phyloP scores from a whole-genome alignment of 495 filamentous ascomycete species.

The Lindgomyces ingoldianus region DNA sequence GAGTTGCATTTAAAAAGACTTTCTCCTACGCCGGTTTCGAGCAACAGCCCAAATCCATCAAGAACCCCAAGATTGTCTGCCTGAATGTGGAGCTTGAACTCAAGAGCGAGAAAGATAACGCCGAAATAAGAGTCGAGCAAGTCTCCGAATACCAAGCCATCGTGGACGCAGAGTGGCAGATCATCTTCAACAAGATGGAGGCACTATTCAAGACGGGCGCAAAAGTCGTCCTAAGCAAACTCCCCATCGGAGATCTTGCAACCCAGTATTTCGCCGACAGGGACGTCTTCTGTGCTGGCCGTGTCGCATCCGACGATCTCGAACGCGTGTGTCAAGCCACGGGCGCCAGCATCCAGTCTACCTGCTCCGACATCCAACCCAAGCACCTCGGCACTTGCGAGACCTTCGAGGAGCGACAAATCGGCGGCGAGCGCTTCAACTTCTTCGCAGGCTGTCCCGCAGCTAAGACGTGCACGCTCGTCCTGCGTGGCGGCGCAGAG shows the following conservation, averaged over 20 bases:
- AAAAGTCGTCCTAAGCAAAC: constrained; percentile 94
- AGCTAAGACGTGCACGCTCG: constrained; percentile 94
- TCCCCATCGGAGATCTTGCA: constrained; percentile 95
- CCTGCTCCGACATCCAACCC: constrained; percentile 90
- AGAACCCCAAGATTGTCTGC: constrained; percentile 90
- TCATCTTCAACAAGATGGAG: constrained; percentile 98
- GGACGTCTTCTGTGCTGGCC: constrained; percentile 97
- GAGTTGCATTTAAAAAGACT: constrained; percentile 99
- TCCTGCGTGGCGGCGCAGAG: constrained; percentile 93
- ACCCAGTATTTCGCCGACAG: constrained; percentile 97
- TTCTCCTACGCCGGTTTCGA: constrained; percentile 99
- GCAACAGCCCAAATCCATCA: constrained; percentile 95
- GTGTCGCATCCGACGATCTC: constrained; percentile 89
- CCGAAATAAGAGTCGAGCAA: constrained; percentile 95
- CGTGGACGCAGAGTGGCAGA: constrained; percentile 98
- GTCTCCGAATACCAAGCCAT: constrained; percentile 99
- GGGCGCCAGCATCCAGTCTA: constrained; percentile 88
- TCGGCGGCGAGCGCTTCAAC: constrained; percentile 96
- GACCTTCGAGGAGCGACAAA: constrained; percentile 90
- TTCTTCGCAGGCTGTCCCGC: constrained; percentile 93
- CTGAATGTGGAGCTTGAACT: constrained; percentile 96
- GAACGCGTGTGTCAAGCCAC: constrained; percentile 95
- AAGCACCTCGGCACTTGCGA: constrained; percentile 92
- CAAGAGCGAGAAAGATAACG: constrained; percentile 98
- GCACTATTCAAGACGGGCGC: constrained; percentile 88